phyloP scores from a whole-genome alignment of 148 eudicot species.

The Fallopia convolvulus region DNA sequence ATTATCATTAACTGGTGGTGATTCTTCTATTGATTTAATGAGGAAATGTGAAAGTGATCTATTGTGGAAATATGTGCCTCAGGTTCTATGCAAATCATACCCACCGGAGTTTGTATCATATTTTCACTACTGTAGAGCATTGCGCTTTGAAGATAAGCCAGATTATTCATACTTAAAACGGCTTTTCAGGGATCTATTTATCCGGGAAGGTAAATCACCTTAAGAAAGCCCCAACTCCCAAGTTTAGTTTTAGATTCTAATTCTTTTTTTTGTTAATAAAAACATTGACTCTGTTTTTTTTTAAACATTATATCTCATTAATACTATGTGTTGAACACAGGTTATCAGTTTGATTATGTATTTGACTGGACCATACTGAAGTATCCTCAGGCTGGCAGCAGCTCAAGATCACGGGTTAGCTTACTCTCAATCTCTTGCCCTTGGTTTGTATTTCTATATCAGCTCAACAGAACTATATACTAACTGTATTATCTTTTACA shows the following conservation, averaged over 20 bases:
- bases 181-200: conserved; percentile 55
- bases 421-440: not conserved
- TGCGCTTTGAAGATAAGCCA: conserved; percentile 53
- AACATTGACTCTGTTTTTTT: not conserved
- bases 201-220: conserved; percentile 39
- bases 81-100: conserved; percentile 48
- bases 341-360: conserved; percentile 90
- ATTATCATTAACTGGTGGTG: not conserved
- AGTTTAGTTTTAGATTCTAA: not conserved
- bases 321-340: conserved; percentile 21
- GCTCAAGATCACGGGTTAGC: conserved; percentile 64
- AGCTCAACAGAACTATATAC: not conserved
- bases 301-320: not conserved
- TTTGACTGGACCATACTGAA: conserved; percentile 97
- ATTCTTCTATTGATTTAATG: not conserved
- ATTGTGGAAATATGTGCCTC: conserved; percentile 1
- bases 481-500: not conserved
- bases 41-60: not conserved
- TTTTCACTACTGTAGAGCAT: conserved; percentile 49
- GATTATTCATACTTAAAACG: conserved; percentile 50
- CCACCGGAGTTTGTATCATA: conserved; percentile 48
- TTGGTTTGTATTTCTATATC: not conserved
- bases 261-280: not conserved
- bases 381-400: conserved; percentile 83
- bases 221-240: not conserved